Evolutionary conservation across 1,139 yeast genomes (phyloP).

Genomic region (Yamadazyma conglobata): DNA sequence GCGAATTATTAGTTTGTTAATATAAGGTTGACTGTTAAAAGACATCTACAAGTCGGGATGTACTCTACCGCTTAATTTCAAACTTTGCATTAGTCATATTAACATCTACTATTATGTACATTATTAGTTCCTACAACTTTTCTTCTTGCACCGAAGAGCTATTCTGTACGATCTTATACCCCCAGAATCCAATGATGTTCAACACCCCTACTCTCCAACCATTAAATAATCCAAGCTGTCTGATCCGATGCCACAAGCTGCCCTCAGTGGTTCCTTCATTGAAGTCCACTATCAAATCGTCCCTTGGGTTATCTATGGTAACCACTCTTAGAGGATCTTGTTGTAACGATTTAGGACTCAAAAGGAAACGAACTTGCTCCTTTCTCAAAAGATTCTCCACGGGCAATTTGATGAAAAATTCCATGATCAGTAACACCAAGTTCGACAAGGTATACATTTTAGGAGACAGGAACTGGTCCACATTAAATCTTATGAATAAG

Average conservation of each 20-base stretch:
- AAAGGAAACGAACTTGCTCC: constrained; percentile 69
- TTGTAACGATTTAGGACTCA: constrained; percentile 30
- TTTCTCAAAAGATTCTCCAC: constrained; percentile 82
- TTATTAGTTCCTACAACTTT: constrained; percentile 24
- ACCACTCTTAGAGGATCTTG: constrained; percentile 35
- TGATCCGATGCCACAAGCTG: constrained; percentile 16
- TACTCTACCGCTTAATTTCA: too few species aligned
- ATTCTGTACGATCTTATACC: constrained; percentile 61
- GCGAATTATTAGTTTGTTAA: too few species aligned
- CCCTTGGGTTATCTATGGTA: constrained; percentile 37
- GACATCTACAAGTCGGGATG: too few species aligned
- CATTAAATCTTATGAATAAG: constrained; percentile 59
- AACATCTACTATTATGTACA: too few species aligned
- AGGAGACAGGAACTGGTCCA: constrained; percentile 69
- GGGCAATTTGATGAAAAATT: constrained; percentile 76
- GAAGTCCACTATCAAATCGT: constrained; percentile 50
- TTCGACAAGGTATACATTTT: constrained; percentile 51
- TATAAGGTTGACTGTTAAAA: too few species aligned
- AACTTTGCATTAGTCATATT: too few species aligned
- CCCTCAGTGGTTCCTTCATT: constrained; percentile 18
- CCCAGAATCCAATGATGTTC: constrained; percentile 82
- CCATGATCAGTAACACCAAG: constrained; percentile 57
- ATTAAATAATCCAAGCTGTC: constrained; percentile 55
- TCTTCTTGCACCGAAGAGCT: constrained; percentile 45
- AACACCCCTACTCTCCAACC: constrained; percentile 90